These are phyloP conservation scores for Aphanomyces astaci DNA, from an alignment of 352 stramenopile species.

Conservation along the genomic window DNA sequence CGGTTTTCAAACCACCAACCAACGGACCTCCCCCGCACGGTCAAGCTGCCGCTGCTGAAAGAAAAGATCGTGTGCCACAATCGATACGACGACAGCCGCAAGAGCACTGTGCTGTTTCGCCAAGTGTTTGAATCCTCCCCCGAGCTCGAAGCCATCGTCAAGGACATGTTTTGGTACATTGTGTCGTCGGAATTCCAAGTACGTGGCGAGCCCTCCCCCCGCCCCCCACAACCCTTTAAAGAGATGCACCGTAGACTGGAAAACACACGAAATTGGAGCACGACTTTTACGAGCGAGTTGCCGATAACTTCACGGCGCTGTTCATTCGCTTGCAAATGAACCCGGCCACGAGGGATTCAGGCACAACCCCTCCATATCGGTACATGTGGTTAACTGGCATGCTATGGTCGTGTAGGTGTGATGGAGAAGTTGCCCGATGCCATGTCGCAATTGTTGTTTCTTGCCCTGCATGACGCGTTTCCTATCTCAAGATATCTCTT, in stretches of 20 bases:
- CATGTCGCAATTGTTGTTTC: constrained; percentile 53
- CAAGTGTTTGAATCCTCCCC: constrained; percentile 34
- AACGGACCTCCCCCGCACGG: constrained; percentile 44
- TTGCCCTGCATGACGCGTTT: constrained; percentile 60
- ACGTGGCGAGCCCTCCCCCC: neutral
- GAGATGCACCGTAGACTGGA: constrained; percentile 16
- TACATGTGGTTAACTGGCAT: neutral
- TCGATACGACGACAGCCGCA: constrained; percentile 30
- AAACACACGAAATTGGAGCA: constrained; percentile 36
- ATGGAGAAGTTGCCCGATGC: constrained; percentile 51
- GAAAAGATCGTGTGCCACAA: constrained; percentile 44
- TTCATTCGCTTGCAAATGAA: constrained; percentile 60
- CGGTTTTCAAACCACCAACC: constrained; percentile 38
- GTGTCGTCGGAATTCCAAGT: constrained; percentile 52
- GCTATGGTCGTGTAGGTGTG: constrained; percentile 26
- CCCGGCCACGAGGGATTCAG: constrained; percentile 33
- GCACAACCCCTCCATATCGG: neutral
- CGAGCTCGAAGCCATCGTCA: constrained; percentile 50
- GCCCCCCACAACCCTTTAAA: neutral
- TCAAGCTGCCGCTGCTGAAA: constrained; percentile 42
- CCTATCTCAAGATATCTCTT: constrained; percentile 51
- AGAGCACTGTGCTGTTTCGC: constrained; percentile 32
- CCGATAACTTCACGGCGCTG: constrained; percentile 54
- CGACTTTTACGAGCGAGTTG: constrained; percentile 50
- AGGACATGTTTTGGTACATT: constrained; percentile 73